These are phyloP conservation scores for Phycomyces blakesleeanus DNA, from an alignment of 192 early-diverging fungal genomes.

Conservation along the genomic window DNA sequence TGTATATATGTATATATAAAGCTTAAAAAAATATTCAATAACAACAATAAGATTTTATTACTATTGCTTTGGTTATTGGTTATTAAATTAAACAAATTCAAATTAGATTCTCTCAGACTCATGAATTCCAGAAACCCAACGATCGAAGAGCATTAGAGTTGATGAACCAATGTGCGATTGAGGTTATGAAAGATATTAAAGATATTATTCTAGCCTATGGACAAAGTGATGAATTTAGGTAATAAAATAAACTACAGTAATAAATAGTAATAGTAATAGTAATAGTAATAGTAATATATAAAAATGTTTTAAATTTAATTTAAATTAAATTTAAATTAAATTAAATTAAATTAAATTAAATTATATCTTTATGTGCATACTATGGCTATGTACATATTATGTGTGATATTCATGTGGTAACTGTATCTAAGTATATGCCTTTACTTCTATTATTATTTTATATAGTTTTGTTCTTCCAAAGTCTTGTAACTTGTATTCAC, in stretches of 20 bases:
- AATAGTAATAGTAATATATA: too few relatives aligned
- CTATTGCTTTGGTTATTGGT: neutral
- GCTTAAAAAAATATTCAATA: too few relatives aligned
- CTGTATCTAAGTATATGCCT: too few relatives aligned
- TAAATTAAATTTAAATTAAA: too few relatives aligned
- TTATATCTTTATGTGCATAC: too few relatives aligned
- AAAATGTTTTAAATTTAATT: too few relatives aligned
- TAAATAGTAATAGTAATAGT: neutral
- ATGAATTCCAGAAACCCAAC: slow-evolving; percentile 77
- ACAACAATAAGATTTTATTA: too few relatives aligned
- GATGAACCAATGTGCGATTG: slow-evolving; percentile 77
- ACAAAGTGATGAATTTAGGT: slow-evolving; percentile 89
- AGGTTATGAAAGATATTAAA: slow-evolving; percentile 75
- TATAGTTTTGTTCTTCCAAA: slow-evolving; percentile 71
- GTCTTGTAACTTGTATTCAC: slow-evolving; percentile 60
- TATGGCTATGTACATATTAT: too few relatives aligned
- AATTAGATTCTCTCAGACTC: slow-evolving; percentile 75
- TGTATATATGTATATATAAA: too few relatives aligned
- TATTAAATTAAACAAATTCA: neutral
- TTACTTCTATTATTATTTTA: neutral
- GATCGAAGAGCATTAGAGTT: slow-evolving; percentile 72
- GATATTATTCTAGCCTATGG: slow-evolving; percentile 88
- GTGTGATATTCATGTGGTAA: too few relatives aligned
- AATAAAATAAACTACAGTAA: slow-evolving; percentile 7
- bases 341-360: too few relatives aligned